Evolutionary conservation across 169 alveolate species (phyloP).

Genomic region (Plasmodium cynomolgi): DNA sequence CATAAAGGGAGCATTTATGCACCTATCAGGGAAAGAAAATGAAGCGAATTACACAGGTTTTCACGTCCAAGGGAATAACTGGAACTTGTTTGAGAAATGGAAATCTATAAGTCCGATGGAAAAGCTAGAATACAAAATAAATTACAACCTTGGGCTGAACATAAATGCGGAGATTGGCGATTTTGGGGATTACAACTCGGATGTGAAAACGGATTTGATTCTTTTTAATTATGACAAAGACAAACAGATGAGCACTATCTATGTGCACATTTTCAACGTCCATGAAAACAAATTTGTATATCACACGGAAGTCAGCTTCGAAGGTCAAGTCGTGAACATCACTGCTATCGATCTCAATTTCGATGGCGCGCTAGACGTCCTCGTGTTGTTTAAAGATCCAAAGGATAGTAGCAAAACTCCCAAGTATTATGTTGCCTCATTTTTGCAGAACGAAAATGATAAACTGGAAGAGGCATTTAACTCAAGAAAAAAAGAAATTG

Average conservation of each 20-base stretch:
- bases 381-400: conserved; percentile 75
- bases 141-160: conserved; percentile 46
- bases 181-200: conserved; percentile 73
- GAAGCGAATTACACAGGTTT: background rate
- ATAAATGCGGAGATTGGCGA: conserved; percentile 74
- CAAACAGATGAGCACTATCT: conserved; percentile 35
- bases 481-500: conserved; percentile 40
- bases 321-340: conserved; percentile 76
- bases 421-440: conserved; percentile 25
- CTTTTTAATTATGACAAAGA: conserved; percentile 58
- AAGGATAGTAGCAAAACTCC: conserved; percentile 15
- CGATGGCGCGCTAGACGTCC: conserved; percentile 78
- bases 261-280: conserved; percentile 22
- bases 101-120: conserved; percentile 53
- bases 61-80: conserved; percentile 34
- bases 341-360: conserved; percentile 80
- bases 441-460: conserved; percentile 69
- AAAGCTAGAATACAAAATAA: conserved; percentile 60
- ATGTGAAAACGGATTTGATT: conserved; percentile 72
- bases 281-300: conserved; percentile 33
- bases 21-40: background rate
- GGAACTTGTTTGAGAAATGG: conserved; percentile 69
- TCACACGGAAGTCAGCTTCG: conserved; percentile 49
- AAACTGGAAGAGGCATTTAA: conserved; percentile 61
- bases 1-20: background rate